Percentiles rank a stretch among this genome's conserved stretches.
Evolutionary conservation across 2,329 filamentous ascomycete genomes (phyloP).

Genomic region (Stagonosporopsis vannaccii): DNA sequence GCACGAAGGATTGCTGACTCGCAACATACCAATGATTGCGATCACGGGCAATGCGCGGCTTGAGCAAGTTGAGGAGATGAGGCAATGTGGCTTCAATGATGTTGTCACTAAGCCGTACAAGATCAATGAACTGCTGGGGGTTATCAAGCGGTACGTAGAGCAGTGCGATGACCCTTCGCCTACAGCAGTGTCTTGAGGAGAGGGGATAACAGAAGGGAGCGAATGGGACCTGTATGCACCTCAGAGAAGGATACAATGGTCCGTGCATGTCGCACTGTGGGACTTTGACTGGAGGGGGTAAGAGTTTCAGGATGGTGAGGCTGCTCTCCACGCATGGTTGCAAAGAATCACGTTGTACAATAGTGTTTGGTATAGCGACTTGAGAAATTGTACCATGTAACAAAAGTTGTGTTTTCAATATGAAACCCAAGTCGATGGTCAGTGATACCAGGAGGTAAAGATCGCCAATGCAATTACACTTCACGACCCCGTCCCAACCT

Average conservation of each 20-base stretch:
- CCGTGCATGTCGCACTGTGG: background rate
- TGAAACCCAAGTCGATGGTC: background rate
- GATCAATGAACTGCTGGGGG: conserved; percentile 49
- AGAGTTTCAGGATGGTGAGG: background rate
- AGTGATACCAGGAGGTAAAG: background rate
- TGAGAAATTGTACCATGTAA: no score
- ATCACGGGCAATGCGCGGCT: conserved; percentile 41
- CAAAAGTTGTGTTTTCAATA: background rate
- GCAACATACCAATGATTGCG: conserved; percentile 32
- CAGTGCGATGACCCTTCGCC: background rate
- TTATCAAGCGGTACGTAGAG: conserved; percentile 5
- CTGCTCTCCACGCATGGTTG: background rate
- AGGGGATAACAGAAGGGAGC: no score
- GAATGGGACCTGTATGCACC: no score
- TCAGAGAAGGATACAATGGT: background rate
- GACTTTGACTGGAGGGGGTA: background rate
- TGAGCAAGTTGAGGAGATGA: conserved; percentile 45
- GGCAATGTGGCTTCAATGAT: conserved; percentile 43
- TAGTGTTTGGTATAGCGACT: background rate
- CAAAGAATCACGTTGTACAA: no score
- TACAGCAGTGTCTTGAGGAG: background rate
- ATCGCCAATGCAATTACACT: background rate
- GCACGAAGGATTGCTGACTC: conserved; percentile 10
- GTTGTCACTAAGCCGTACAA: conserved; percentile 58
- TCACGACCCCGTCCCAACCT: background rate